phyloP scores from a whole-genome alignment of 805 yeast genomes.

The Suhomyces emberorum region DNA sequence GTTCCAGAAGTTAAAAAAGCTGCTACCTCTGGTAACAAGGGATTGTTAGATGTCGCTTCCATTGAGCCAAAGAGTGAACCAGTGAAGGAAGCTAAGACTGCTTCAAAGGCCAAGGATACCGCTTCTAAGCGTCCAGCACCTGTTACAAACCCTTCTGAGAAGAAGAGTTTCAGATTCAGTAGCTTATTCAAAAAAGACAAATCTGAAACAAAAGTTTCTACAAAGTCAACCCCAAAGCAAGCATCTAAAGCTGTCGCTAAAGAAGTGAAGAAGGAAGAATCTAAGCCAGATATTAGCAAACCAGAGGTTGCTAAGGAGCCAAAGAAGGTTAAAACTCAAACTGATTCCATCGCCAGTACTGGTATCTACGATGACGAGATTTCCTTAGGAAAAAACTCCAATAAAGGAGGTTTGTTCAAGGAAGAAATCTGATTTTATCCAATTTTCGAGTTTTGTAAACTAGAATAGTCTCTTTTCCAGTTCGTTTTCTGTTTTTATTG shows the following conservation, averaged over 20 bases:
- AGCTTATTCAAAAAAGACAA: constrained; percentile 13
- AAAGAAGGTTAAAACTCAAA: background rate
- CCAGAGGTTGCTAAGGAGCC: constrained; percentile 2
- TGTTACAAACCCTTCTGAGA: background rate
- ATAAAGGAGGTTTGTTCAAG: constrained; percentile 38
- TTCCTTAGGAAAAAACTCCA: constrained; percentile 24
- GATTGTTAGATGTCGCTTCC: too few relatives aligned
- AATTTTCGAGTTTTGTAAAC: background rate
- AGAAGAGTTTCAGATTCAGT: constrained; percentile 15
- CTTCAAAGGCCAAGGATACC: constrained; percentile 5
- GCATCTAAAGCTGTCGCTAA: constrained; percentile 4
- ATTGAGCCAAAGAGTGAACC: constrained; percentile 7
- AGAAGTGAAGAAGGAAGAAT: constrained; percentile 8
- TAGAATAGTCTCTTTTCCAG: constrained; percentile 1
- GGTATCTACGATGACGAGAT: constrained; percentile 26
- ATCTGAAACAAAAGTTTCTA: constrained; percentile 3
- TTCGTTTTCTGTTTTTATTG: constrained; percentile 1
- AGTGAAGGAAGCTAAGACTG: background rate
- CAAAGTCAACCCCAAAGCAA: background rate
- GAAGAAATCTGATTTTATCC: constrained; percentile 32
- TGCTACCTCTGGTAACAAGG: constrained; percentile 9
- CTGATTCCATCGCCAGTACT: constrained; percentile 7
- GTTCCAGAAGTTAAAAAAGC: constrained; percentile 12
- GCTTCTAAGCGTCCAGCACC: constrained; percentile 4
- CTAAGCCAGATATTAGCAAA: constrained; percentile 9